Conservation (phyloP, 2,329 filamentous ascomycete genomes). For the Drechmeria coniospora region DNA sequence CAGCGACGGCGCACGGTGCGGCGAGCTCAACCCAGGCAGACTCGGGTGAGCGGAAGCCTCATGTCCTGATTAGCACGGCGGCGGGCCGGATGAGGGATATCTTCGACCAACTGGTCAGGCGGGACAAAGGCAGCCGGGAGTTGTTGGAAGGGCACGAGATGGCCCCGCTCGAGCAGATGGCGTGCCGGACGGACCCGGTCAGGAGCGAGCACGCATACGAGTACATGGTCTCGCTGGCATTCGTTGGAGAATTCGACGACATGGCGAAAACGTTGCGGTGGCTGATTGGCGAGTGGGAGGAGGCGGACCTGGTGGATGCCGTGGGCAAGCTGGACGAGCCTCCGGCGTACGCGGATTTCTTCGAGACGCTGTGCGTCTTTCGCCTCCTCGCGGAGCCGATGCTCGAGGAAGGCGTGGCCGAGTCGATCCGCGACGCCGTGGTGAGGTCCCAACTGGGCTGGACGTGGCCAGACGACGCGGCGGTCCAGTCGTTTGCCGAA, state of each 20-base stretch:
- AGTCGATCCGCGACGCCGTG: conserved; percentile 13
- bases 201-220: conserved; percentile 28
- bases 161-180: conserved; percentile 17
- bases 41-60: neutral
- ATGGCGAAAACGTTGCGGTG: conserved; percentile 43
- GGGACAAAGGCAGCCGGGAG: conserved; percentile 9
- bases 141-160: conserved; percentile 9
- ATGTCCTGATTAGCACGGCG: conserved; percentile 8
- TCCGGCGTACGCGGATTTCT: conserved; percentile 17
- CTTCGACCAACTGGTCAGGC: conserved; percentile 11
- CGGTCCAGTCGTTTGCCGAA: conserved; percentile 18
- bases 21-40: neutral
- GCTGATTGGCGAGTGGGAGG: conserved; percentile 34
- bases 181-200: conserved; percentile 16
- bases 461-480: conserved; percentile 23
- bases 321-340: conserved; percentile 18
- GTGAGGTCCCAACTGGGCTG: conserved; percentile 11
- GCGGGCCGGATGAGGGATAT: conserved; percentile 12
- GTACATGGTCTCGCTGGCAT: conserved; percentile 49
- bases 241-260: conserved; percentile 41
- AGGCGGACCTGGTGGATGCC: conserved; percentile 17
- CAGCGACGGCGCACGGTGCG: neutral
- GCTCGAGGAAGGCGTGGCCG: conserved; percentile 17
- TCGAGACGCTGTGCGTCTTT: conserved; percentile 29
- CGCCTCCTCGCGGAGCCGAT: conserved; percentile 29